A percentile compares a stretch with the other conserved stretches of the same genome.
Evolutionary conservation across 805 yeast genomes (phyloP).

Genomic region (Ogataea trehaloabstinens): DNA sequence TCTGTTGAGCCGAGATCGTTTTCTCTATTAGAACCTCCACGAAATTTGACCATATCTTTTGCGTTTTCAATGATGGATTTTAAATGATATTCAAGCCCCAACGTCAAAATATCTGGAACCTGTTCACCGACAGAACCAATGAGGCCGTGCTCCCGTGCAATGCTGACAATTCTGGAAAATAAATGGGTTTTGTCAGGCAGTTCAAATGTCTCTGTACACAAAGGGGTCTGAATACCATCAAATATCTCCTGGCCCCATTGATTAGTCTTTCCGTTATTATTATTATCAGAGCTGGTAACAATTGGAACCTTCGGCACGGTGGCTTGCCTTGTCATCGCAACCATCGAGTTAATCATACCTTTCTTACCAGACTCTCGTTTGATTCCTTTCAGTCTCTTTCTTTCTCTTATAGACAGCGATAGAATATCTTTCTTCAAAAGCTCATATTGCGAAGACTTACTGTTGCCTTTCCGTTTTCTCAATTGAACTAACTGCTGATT

Average conservation of each 20-base stretch:
- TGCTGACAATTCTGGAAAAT: conserved; percentile 69
- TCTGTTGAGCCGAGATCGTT: conserved; percentile 6
- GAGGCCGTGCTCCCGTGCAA: conserved; percentile 86
- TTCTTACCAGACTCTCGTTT: conserved; percentile 80
- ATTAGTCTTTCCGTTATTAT: conserved; percentile 43
- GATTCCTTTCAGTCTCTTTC: conserved; percentile 80
- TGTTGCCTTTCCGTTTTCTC: conserved; percentile 46
- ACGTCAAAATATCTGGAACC: conserved; percentile 69
- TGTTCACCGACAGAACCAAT: conserved; percentile 77
- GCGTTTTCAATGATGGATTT: conserved; percentile 72
- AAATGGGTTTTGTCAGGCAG: conserved; percentile 77
- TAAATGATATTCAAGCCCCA: conserved; percentile 83
- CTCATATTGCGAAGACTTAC: conserved; percentile 71
- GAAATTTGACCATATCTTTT: conserved; percentile 65
- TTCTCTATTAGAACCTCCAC: conserved; percentile 40
- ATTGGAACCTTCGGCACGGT: conserved; percentile 84
- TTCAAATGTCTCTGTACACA: conserved; percentile 74
- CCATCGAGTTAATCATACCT: conserved; percentile 66
- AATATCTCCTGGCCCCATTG: conserved; percentile 93
- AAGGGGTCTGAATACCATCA: conserved; percentile 78
- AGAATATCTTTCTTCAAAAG: conserved; percentile 80
- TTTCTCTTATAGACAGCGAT: conserved; percentile 79
- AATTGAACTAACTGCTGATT: conserved; percentile 25
- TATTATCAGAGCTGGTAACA: conserved; percentile 38
- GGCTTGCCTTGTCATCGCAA: conserved; percentile 69